These are phyloP conservation scores for Buxus sempervirens DNA, from an alignment of 164 flowering plant genomes.

Conservation along the genomic window DNA sequence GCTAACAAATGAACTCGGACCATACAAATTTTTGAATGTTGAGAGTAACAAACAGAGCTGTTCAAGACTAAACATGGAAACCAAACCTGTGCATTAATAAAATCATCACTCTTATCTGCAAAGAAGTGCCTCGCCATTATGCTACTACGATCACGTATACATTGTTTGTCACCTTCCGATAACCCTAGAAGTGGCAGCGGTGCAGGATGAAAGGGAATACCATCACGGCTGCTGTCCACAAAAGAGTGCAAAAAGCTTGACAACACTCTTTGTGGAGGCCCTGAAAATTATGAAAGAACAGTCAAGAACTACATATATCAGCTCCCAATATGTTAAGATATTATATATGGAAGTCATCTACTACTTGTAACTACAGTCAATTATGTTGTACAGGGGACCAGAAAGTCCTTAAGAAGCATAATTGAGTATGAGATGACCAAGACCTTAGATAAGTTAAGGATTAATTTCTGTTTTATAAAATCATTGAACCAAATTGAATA, in stretches of 20 bases:
- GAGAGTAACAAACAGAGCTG: background rate
- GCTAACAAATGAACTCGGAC: no score
- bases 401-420: background rate
- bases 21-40: background rate
- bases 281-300: constrained; percentile 33
- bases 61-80: background rate
- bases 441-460: background rate
- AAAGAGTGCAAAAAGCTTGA: constrained; percentile 85
- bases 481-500: no score
- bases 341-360: background rate
- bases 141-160: constrained; percentile 92
- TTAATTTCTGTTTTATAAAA: background rate
- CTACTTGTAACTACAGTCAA: no score
- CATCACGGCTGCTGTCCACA: constrained; percentile 73
- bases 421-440: background rate
- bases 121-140: constrained; percentile 95
- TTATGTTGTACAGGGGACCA: background rate
- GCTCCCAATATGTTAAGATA: background rate
- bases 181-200: constrained; percentile 74
- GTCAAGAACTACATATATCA: background rate
- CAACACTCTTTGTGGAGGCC: constrained; percentile 84
- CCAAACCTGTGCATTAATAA: constrained; percentile 77
- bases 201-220: constrained; percentile 68
- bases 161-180: constrained; percentile 83
- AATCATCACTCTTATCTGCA: constrained; percentile 89